Conservation (phyloP, 805 yeast genomes). For the Pichia occidentalis region DNA sequence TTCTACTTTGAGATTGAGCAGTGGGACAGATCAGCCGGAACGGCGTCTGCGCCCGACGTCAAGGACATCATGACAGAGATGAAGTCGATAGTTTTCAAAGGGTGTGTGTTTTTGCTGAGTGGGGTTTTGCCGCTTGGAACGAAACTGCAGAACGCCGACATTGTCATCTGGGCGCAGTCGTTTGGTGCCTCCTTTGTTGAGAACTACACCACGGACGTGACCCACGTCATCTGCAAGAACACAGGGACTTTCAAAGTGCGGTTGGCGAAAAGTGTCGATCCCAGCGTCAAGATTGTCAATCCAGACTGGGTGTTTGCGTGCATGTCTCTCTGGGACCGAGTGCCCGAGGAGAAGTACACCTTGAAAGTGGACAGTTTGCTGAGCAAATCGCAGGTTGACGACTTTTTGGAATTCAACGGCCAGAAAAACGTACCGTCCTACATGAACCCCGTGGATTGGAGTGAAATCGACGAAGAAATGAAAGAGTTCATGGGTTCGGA, state of each 20-base stretch:
- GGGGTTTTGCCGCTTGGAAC: constrained; percentile 88
- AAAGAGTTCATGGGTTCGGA: constrained; percentile 44
- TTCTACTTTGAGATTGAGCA: constrained; percentile 50
- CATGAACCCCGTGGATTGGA: constrained; percentile 42
- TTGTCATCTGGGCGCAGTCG: constrained; percentile 85
- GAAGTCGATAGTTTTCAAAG: constrained; percentile 62
- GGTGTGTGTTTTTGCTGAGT: constrained; percentile 68
- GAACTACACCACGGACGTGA: constrained; percentile 64
- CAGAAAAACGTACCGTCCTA: constrained; percentile 35
- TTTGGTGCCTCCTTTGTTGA: constrained; percentile 84
- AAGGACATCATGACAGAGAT: constrained; percentile 66
- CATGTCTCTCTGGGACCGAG: constrained; percentile 68
- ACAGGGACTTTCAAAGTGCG: constrained; percentile 81
- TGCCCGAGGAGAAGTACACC: constrained; percentile 53
- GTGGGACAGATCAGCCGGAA: constrained; percentile 6
- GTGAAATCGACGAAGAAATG: constrained; percentile 51
- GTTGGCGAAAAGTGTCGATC: constrained; percentile 59
- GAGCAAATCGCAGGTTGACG: constrained; percentile 40
- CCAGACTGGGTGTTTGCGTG: constrained; percentile 93
- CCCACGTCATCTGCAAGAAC: constrained; percentile 81
- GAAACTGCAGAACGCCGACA: constrained; percentile 66
- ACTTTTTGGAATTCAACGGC: constrained; percentile 32
- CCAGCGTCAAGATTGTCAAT: constrained; percentile 66
- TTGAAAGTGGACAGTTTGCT: constrained; percentile 45
- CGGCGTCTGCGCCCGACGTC: constrained; percentile 66